Evolutionary conservation across 2,329 filamentous ascomycete species (phyloP).

Genomic region (Biscogniauxia sp.): DNA sequence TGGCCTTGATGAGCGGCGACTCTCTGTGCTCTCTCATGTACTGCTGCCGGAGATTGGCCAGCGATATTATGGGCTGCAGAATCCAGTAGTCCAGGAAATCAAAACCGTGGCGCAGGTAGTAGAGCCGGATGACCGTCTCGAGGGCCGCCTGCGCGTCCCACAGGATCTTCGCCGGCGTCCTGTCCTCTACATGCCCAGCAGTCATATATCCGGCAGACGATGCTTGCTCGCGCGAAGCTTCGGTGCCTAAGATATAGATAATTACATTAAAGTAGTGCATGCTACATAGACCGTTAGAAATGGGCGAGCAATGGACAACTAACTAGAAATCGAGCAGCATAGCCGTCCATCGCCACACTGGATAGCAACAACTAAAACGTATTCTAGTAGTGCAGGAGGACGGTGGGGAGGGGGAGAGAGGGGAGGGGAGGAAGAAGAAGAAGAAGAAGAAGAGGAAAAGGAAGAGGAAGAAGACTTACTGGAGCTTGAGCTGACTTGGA

Average conservation of each 20-base stretch:
- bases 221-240: constrained; percentile 15
- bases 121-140: constrained; percentile 34
- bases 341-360: not conserved
- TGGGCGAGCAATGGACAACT: not conserved
- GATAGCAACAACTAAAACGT: not conserved
- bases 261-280: constrained; percentile 16
- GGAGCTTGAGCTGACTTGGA: constrained; percentile 31
- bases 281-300: not conserved
- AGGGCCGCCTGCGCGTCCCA: constrained; percentile 19
- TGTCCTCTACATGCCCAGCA: not conserved
- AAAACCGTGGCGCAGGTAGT: constrained; percentile 36
- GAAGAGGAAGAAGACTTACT: constrained; percentile 14
- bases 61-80: constrained; percentile 33
- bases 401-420: not conserved
- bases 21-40: constrained; percentile 21
- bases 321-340: not conserved
- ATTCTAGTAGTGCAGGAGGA: not conserved
- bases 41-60: constrained; percentile 27
- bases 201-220: constrained; percentile 14
- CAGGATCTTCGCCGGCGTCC: constrained; percentile 21
- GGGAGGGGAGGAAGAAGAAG: not conserved
- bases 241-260: constrained; percentile 8
- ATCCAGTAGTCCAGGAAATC: constrained; percentile 30
- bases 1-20: constrained; percentile 15
- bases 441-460: not conserved